phyloP scores from a whole-genome alignment of 345 rosid genomes.

The Mercurialis annua region DNA sequence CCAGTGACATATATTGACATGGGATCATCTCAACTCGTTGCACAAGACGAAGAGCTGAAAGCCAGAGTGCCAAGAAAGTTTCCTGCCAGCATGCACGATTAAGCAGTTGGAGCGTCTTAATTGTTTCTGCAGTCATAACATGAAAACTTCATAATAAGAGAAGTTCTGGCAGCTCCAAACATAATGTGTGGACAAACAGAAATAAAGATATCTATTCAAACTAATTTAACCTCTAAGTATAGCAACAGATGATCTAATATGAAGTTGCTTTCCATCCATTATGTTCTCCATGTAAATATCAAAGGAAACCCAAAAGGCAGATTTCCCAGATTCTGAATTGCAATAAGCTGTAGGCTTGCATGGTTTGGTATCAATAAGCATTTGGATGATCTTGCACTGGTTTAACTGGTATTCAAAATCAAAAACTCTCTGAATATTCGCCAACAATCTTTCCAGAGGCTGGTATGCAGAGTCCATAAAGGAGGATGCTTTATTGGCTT shows the following conservation, averaged over 20 bases:
- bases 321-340: constrained; percentile 31
- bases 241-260: constrained; percentile 39
- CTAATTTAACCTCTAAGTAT: constrained; percentile 42
- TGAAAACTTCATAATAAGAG: constrained; percentile 12
- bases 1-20: background rate
- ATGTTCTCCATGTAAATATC: constrained; percentile 59
- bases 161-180: constrained; percentile 3
- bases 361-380: constrained; percentile 34
- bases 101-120: constrained; percentile 40
- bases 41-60: constrained; percentile 72
- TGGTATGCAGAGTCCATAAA: constrained; percentile 32
- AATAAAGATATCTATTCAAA: background rate
- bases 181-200: background rate
- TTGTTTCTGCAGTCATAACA: constrained; percentile 40
- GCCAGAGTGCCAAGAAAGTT: constrained; percentile 66
- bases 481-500: constrained; percentile 33
- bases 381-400: constrained; percentile 30
- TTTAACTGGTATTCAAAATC: constrained; percentile 37
- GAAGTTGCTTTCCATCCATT: constrained; percentile 58
- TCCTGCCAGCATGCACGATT: constrained; percentile 72
- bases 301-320: constrained; percentile 56
- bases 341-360: constrained; percentile 33
- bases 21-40: constrained; percentile 49
- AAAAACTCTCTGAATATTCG: constrained; percentile 34
- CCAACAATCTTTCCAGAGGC: constrained; percentile 33